Percentiles rank a stretch among this genome's conserved stretches.
These are phyloP conservation scores for Codiaeum variegatum DNA, from an alignment of 441 rosid species.

Conservation along the genomic window DNA sequence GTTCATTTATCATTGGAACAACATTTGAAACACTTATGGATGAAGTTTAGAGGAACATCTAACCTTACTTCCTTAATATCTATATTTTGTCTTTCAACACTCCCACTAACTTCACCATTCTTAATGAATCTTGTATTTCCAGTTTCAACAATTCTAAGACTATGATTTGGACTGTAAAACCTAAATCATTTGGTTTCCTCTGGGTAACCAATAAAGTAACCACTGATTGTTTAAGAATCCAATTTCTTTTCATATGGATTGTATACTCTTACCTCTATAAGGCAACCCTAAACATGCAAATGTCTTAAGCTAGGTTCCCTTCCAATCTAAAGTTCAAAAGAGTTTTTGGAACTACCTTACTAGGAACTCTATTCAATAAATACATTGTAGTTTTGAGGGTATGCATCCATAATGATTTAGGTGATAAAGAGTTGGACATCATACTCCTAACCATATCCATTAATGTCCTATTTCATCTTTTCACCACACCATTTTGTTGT, in stretches of 20 bases:
- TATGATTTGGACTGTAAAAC: not conserved
- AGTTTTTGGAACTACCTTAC: not conserved
- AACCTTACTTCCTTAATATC: too few species aligned
- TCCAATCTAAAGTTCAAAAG: not conserved
- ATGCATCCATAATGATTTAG: not conserved
- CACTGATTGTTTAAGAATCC: not conserved
- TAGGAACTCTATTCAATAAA: not conserved
- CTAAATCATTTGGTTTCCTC: not conserved
- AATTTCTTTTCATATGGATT: not conserved
- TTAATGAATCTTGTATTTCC: too few species aligned
- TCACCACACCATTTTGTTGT: too few species aligned
- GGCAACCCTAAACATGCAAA: not conserved
- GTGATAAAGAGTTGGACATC: too few species aligned
- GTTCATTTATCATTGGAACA: too few species aligned
- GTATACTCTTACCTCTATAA: not conserved
- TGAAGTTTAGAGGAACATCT: too few species aligned
- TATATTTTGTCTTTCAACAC: too few species aligned
- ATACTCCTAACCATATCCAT: too few species aligned
- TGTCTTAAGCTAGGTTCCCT: too few species aligned
- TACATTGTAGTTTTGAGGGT: not conserved
- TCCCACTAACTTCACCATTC: too few species aligned
- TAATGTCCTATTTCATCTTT: too few species aligned
- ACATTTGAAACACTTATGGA: too few species aligned
- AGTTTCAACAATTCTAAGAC: not conserved
- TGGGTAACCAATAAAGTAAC: not conserved